Evolutionary conservation across 805 yeast species (phyloP).

Genomic region (Zygosaccharomyces gambellarensis): DNA sequence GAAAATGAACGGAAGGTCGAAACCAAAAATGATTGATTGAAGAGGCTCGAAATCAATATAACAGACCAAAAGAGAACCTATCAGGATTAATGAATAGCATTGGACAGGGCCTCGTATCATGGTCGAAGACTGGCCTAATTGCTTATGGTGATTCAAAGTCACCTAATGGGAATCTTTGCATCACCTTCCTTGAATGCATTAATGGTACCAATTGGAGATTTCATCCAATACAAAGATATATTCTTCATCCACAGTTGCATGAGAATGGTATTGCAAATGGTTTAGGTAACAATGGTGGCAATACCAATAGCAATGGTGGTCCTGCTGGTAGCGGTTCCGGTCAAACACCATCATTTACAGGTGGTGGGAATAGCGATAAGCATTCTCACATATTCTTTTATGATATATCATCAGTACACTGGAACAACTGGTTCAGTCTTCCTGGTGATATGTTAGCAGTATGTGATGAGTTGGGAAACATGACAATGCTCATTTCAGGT

Average conservation of each 20-base stretch:
- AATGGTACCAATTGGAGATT: constrained; percentile 79
- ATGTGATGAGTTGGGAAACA: constrained; percentile 65
- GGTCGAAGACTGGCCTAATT: constrained; percentile 83
- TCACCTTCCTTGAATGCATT: constrained; percentile 66
- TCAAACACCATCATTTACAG: constrained; percentile 12
- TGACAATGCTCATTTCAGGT: constrained; percentile 53
- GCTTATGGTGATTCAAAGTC: constrained; percentile 54
- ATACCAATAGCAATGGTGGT: constrained; percentile 15
- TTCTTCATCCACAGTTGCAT: constrained; percentile 31
- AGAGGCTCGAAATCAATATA: not conserved
- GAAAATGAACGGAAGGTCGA: not conserved
- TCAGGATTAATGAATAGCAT: constrained; percentile 13
- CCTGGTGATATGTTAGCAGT: constrained; percentile 78
- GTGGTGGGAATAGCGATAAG: constrained; percentile 15
- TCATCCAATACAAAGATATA: constrained; percentile 40
- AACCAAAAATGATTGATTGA: not conserved
- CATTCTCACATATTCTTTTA: constrained; percentile 31
- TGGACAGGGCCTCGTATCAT: constrained; percentile 42
- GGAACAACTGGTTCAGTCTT: constrained; percentile 54
- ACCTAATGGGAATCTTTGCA: constrained; percentile 39
- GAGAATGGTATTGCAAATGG: constrained; percentile 15
- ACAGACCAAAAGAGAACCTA: not conserved
- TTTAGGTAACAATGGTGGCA: constrained; percentile 13
- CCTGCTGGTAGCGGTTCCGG: constrained; percentile 6
- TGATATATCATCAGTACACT: constrained; percentile 46